Conservation (phyloP, 2,329 filamentous ascomycete genomes). For the Alternaria atra region DNA sequence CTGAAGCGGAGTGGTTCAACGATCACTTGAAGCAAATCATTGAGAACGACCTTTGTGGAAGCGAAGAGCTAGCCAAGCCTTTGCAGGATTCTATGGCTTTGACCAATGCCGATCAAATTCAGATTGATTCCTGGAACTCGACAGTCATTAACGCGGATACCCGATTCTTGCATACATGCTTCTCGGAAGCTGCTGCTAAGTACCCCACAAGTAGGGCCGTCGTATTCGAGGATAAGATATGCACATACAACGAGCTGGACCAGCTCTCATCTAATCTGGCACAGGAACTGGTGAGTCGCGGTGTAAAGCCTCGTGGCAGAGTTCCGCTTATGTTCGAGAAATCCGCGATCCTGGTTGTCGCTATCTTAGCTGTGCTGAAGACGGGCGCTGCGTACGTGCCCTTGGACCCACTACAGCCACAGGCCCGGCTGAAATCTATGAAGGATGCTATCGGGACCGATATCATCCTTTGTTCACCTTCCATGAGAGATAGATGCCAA, state of each 20-base stretch:
- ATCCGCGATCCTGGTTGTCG: not conserved
- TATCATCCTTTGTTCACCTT: not conserved
- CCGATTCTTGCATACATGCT: not conserved
- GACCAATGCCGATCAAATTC: not conserved
- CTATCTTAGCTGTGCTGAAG: constrained; percentile 1
- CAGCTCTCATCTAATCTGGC: not conserved
- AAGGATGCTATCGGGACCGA: not conserved
- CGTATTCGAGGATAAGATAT: not conserved
- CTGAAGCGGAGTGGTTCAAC: not conserved
- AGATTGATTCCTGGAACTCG: not conserved
- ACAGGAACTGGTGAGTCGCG: not conserved
- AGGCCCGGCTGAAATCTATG: not conserved
- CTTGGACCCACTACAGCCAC: not conserved
- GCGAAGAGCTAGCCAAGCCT: not conserved
- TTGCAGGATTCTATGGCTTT: not conserved
- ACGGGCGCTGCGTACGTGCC: not conserved
- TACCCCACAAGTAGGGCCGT: not conserved
- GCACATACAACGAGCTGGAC: not conserved
- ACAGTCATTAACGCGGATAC: not conserved
- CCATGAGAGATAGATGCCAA: not conserved
- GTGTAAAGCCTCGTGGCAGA: not conserved
- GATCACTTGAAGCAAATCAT: not conserved
- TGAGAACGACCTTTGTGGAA: not conserved
- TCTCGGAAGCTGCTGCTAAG: not conserved
- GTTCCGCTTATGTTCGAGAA: not conserved